A percentile compares a stretch with the other conserved stretches of the same genome.
Evolutionary conservation across 2,329 filamentous ascomycete species (phyloP).

Genomic region (Paradendryphiella salina): DNA sequence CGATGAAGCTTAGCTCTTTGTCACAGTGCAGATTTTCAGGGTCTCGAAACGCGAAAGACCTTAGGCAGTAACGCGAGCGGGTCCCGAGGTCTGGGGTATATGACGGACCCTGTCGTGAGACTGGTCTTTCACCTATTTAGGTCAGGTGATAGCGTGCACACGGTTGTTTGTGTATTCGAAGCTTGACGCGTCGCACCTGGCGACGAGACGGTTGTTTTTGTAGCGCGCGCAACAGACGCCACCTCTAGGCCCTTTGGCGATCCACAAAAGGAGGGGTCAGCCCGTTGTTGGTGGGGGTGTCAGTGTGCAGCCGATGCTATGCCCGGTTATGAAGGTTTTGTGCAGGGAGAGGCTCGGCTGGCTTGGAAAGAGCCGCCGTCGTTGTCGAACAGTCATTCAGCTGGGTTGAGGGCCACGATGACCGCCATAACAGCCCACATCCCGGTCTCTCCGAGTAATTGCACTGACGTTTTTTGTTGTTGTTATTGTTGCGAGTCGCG

Average conservation of each 20-base stretch:
- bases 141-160: slow-evolving; percentile 43
- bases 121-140: slow-evolving; percentile 5
- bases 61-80: slow-evolving; percentile 37
- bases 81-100: slow-evolving; percentile 21
- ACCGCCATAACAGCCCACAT: slow-evolving; percentile 26
- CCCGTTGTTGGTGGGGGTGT: slow-evolving; percentile 40
- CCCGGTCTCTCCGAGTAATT: slow-evolving; percentile 34
- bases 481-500: slow-evolving; percentile 9
- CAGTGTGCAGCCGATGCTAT: slow-evolving; percentile 27
- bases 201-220: slow-evolving; percentile 32
- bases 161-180: slow-evolving; percentile 40
- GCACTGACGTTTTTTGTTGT: slow-evolving; percentile 18
- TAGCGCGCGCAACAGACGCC: slow-evolving; percentile 34
- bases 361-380: slow-evolving; percentile 26
- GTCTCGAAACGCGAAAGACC: slow-evolving; percentile 35
- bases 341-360: slow-evolving; percentile 31
- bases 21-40: slow-evolving; percentile 34
- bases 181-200: slow-evolving; percentile 40
- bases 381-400: slow-evolving; percentile 42
- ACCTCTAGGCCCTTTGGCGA: slow-evolving; percentile 34
- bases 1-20: slow-evolving; percentile 22
- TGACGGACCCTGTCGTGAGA: slow-evolving; percentile 15
- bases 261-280: slow-evolving; percentile 42
- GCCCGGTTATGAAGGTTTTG: slow-evolving; percentile 40
- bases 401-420: slow-evolving; percentile 28